Evolutionary conservation across 345 rosid genomes (phyloP).

Genomic region (Punica granatum): DNA sequence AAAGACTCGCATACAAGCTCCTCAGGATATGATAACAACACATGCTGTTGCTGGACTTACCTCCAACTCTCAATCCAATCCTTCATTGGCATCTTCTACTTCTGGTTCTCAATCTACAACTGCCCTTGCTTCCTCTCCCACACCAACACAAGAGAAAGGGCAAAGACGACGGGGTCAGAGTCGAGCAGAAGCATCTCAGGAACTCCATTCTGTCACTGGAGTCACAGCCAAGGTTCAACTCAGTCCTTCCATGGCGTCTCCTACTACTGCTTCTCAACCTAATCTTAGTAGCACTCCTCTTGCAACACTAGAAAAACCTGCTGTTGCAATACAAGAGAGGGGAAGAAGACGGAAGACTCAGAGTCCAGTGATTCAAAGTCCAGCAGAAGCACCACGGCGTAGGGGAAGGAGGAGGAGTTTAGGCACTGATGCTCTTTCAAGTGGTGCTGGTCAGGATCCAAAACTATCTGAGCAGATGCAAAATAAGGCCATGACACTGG

Average conservation of each 20-base stretch:
- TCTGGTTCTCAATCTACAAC: constrained; percentile 3
- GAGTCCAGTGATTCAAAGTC: constrained; percentile 16
- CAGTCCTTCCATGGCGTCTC: neutral
- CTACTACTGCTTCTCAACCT: constrained; percentile 2
- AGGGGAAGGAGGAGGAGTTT: constrained; percentile 36
- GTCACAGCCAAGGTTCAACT: neutral
- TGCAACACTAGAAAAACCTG: constrained; percentile 21
- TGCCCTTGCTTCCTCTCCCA: constrained; percentile 10
- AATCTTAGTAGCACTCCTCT: neutral
- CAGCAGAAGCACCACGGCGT: constrained; percentile 28
- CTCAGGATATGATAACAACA: constrained; percentile 1
- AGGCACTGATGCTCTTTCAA: constrained; percentile 17
- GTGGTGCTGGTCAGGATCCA: constrained; percentile 18
- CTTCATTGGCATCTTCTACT: constrained; percentile 4
- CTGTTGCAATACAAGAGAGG: constrained; percentile 23
- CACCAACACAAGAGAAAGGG: constrained; percentile 21
- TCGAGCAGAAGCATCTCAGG: constrained; percentile 27
- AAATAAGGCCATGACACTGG: constrained; percentile 21
- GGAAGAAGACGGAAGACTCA: constrained; percentile 40
- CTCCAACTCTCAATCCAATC: constrained; percentile 11
- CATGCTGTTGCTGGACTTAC: constrained; percentile 4
- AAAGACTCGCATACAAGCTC: constrained; percentile 1
- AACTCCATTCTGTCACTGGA: neutral
- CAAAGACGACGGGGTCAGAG: constrained; percentile 34
- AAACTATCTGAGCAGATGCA: constrained; percentile 22